Evolutionary conservation across 805 yeast species (phyloP).

Genomic region (Yarrowia sp.): DNA sequence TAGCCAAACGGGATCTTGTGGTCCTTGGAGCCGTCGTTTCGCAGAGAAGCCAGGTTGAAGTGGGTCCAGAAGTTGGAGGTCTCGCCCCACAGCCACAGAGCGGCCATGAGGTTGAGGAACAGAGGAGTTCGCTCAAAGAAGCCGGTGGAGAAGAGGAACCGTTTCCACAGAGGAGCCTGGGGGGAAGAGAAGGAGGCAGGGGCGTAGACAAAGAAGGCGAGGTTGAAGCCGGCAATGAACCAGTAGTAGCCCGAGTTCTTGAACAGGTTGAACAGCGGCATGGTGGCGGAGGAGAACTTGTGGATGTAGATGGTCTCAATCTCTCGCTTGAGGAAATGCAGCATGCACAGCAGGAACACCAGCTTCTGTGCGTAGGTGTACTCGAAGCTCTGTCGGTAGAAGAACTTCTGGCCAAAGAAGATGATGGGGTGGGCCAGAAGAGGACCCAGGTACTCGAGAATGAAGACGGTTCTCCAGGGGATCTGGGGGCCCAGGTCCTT

Average conservation of each 20-base stretch:
- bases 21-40: slow-evolving; percentile 63
- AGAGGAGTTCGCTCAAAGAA: slow-evolving; percentile 37
- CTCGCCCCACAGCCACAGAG: slow-evolving; percentile 60
- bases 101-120: slow-evolving; percentile 41
- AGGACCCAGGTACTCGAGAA: slow-evolving; percentile 91
- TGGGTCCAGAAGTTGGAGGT: slow-evolving; percentile 77
- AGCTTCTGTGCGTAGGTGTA: slow-evolving; percentile 62
- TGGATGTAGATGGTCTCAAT: slow-evolving; percentile 86
- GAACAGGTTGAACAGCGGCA: slow-evolving; percentile 88
- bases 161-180: slow-evolving; percentile 39
- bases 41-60: slow-evolving; percentile 61
- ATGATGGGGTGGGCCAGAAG: slow-evolving; percentile 76
- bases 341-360: slow-evolving; percentile 62
- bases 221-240: slow-evolving; percentile 78
- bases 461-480: slow-evolving; percentile 88
- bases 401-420: slow-evolving; percentile 55
- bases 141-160: slow-evolving; percentile 45
- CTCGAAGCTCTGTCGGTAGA: slow-evolving; percentile 50
- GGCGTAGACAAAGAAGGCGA: slow-evolving; percentile 60
- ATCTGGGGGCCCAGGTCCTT: slow-evolving; percentile 95
- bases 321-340: slow-evolving; percentile 89
- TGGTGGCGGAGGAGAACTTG: slow-evolving; percentile 83
- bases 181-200: slow-evolving; percentile 50
- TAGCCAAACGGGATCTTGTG: slow-evolving; percentile 83
- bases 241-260: slow-evolving; percentile 92